Base-by-base conservation (phyloP, 2,329 filamentous ascomycete species). In the Orbilia blumenaviensis region DNA sequence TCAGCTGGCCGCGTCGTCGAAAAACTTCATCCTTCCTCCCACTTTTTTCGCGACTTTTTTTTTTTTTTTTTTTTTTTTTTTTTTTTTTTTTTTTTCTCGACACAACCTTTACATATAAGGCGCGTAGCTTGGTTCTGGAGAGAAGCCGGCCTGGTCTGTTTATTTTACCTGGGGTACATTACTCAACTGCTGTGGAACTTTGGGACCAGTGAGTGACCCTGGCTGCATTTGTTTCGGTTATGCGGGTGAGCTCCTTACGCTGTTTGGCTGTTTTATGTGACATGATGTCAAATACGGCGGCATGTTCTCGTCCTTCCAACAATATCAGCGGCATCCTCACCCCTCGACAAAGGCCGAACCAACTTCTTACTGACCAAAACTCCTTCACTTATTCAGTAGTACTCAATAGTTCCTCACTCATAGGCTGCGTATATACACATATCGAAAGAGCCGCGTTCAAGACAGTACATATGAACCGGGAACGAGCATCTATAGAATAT, bases 261-360 rank as follows among this genome's bases (percentile, higher is more conserved):
- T 58, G 5, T 2, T 16, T 52, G 42, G 16, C 21, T 48, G 52
- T 60, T 60, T 60, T 60, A 54, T 72, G 67, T 52, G 48, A 25
- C 38, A 72, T 72, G 67, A 72, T 72, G 67, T 72, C 67, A 72
- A 72, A 48, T 12, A 67, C 4, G 36, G 48, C 8, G 14, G 12
- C 12, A n/a, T 50, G 16, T 3, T 25, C 44, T 23, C 7, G 32
- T 48, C 38, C n/a, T 25, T 23, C 27, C 18, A n/a, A 16, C 36
- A 61, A 61, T 16, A 1, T 29, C 25, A 25, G 38, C 41, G 41
- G 16, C 62, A 54, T 42, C 46, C 44, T 52, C 44, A 10, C 42
- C 32, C 27, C 21, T n/a, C 44, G 62, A 48, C 29, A 63, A 23
- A 48, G 16, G 21, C 27, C 5, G 29, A 12, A 60, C 41, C 12